Evolutionary conservation across 73 alveolate species (phyloP).

Genomic region (Tetrahymena borealis): DNA sequence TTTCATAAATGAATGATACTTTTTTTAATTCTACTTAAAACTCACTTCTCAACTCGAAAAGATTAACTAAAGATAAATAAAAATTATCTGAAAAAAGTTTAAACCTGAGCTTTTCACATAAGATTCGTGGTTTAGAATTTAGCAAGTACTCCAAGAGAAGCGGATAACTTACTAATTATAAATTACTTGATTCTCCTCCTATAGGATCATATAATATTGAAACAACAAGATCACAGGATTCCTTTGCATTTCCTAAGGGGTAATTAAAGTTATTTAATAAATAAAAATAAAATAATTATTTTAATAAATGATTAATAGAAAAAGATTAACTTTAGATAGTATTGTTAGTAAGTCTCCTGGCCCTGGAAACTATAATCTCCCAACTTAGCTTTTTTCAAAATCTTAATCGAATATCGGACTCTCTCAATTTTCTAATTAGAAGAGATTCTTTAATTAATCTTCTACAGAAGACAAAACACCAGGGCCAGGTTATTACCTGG

Average conservation of each 20-base stretch:
- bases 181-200: neutral
- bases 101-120: neutral
- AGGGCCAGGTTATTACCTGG: no score
- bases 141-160: neutral
- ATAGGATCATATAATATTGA: neutral
- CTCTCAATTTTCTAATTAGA: no score
- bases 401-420: no score
- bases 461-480: no score
- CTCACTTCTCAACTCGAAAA: neutral
- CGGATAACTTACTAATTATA: neutral
- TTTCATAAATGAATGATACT: neutral
- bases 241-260: neutral
- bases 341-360: no score
- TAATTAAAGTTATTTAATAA: no score
- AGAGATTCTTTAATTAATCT: no score
- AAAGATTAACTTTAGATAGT: no score
- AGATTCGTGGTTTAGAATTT: neutral
- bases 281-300: no score
- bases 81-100: neutral
- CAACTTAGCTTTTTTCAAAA: no score
- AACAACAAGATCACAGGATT: neutral
- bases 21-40: neutral
- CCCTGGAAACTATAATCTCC: no score
- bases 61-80: neutral
- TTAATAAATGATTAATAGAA: no score